Conservation (phyloP, 164 flowering plant genomes). For the Buxus sempervirens region DNA sequence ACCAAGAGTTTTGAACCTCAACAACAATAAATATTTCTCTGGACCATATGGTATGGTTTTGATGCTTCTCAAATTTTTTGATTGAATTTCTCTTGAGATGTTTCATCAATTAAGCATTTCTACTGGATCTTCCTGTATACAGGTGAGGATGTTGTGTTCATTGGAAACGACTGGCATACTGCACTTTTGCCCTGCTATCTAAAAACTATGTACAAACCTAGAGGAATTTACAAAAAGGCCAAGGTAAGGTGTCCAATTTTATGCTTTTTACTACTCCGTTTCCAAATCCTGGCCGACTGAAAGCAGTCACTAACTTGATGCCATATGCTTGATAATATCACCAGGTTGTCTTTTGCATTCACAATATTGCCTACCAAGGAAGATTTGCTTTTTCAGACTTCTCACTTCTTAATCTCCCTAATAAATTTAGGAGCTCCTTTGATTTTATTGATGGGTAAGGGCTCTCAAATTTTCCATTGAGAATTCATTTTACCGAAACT, state of each 20-base stretch:
- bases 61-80: no score
- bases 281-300: background rate
- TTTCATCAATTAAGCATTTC: background rate
- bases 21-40: constrained; percentile 57
- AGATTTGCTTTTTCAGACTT: constrained; percentile 82
- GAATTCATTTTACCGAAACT: background rate
- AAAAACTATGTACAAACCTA: constrained; percentile 53
- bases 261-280: background rate
- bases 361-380: constrained; percentile 94
- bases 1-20: constrained; percentile 70
- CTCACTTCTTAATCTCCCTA: constrained; percentile 68
- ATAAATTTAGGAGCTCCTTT: constrained; percentile 60
- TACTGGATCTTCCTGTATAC: constrained; percentile 5
- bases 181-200: constrained; percentile 83
- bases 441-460: constrained; percentile 90
- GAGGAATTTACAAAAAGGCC: constrained; percentile 59
- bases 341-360: constrained; percentile 86
- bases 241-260: constrained; percentile 39
- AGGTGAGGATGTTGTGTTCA: constrained; percentile 78
- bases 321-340: constrained; percentile 5
- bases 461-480: background rate
- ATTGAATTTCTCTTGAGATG: background rate
- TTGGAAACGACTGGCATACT: constrained; percentile 88
- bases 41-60: constrained; percentile 86
- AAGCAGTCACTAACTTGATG: background rate